Evolutionary conservation across 495 filamentous ascomycete genomes (phyloP), one percentile per base, ranked within the genome.

Genomic region (Aspergillus biplanus): DNA sequence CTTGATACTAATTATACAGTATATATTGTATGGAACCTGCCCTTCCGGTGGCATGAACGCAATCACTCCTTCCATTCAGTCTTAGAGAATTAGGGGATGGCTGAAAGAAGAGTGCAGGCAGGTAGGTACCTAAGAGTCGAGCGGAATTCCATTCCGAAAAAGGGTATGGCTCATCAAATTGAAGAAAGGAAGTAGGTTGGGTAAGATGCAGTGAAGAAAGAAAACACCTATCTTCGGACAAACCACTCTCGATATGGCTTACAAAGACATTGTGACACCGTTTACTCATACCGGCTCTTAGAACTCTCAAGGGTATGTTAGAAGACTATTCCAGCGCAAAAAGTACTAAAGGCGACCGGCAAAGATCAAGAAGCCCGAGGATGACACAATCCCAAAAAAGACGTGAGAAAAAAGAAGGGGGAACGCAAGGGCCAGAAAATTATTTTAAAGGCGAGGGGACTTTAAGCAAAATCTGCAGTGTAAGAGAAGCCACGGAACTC

Each of bases 401-500:
- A 61, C 34, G 52, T 50, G 27, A 65, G 62, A 61, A 56, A 56
- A 54, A 65, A 46, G 52, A 63, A 46, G 56, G 63, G 67, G 58
- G 58, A 54, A 53, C 58, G 60, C 63, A 64, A 64, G 54, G 34
- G 59, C 18, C n/a, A 62, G 37, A 52, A 27, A 58, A 33, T 27
- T 34, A 33, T 55, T 48, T 44, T 52, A 37, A 52, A 52, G 34
- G 37, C 58, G 61, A 62, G 42, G 39, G 37, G 56, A 15, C 18
- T 73, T 80, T 75, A 84, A 64, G 75, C 77, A 71, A 91, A 92
- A 72, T 92, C 89, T 35, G 90, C 89, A 37, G 89, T 90, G 69
- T 99, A 99, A 12, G 96, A 98, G 83, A 99, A 99, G 65, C 95
- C 95, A 52, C 95, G 89, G 91, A 99, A 99, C 75, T 99, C 93